Percentiles rank a stretch among this genome's conserved stretches.
These are phyloP conservation scores for Fusarium decemcellulare DNA, from an alignment of 2,329 filamentous ascomycete genomes.

Conservation along the genomic window DNA sequence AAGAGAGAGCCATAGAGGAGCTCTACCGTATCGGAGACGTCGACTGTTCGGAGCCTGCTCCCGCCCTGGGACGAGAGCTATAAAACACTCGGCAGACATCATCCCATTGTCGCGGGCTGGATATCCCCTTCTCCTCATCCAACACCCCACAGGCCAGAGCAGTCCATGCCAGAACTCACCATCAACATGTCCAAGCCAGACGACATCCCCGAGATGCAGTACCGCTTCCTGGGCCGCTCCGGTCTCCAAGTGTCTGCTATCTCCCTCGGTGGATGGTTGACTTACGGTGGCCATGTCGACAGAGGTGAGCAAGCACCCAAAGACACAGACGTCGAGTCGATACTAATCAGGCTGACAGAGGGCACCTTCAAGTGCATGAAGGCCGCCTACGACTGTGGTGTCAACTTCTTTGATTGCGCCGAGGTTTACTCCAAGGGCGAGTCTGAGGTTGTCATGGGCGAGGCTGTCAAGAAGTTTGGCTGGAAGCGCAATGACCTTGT, in stretches of 20 bases:
- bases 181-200: constrained; percentile 57
- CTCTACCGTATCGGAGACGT: background rate
- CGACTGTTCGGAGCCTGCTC: background rate
- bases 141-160: background rate
- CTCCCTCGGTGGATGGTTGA: constrained; percentile 69
- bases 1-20: background rate
- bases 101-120: background rate
- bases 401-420: constrained; percentile 76
- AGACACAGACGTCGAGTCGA: background rate
- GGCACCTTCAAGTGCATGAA: constrained; percentile 72
- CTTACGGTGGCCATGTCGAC: constrained; percentile 79
- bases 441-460: constrained; percentile 74
- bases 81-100: constrained; percentile 13
- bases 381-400: constrained; percentile 70
- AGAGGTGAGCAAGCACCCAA: constrained; percentile 63
- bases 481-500: constrained; percentile 75
- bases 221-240: constrained; percentile 79
- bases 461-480: constrained; percentile 71
- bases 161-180: constrained; percentile 7
- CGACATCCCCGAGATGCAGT: constrained; percentile 72
- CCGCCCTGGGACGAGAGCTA: constrained; percentile 4
- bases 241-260: constrained; percentile 83
- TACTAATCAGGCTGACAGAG: constrained; percentile 47
- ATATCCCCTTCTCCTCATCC: background rate
- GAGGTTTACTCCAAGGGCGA: constrained; percentile 71